A percentile compares a stretch with the other conserved stretches of the same genome.
Evolutionary conservation across 2,329 filamentous ascomycete genomes (phyloP).

Genomic region (Neofusicoccum sp.): DNA sequence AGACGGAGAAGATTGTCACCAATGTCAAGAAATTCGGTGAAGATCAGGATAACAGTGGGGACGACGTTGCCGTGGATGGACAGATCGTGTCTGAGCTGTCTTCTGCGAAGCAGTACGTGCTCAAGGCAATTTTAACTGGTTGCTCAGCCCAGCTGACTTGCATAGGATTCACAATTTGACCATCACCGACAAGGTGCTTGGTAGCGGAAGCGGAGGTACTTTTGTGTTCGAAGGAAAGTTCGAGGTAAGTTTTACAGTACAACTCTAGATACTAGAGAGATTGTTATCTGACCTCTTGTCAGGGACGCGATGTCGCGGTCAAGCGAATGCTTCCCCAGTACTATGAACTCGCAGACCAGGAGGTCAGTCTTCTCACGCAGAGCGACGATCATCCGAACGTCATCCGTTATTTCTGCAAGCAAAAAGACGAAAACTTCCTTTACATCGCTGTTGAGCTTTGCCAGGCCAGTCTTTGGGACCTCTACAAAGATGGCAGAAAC

Average conservation of each 20-base stretch:
- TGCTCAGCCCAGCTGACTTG: not conserved
- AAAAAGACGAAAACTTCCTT: constrained; percentile 82
- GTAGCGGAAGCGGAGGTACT: constrained; percentile 91
- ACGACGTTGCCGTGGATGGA: constrained; percentile 34
- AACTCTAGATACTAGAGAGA: not conserved
- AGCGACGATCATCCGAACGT: constrained; percentile 97
- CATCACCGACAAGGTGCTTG: constrained; percentile 61
- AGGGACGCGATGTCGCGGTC: constrained; percentile 84
- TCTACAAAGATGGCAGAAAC: constrained; percentile 65
- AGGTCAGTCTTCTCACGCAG: constrained; percentile 84
- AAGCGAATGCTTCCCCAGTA: constrained; percentile 97
- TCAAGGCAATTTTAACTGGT: not conserved
- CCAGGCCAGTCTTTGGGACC: constrained; percentile 87
- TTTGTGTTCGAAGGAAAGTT: constrained; percentile 94
- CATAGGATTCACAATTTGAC: constrained; percentile 56
- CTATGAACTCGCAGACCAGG: constrained; percentile 91
- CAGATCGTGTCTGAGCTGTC: constrained; percentile 29
- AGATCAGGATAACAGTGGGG: constrained; percentile 26
- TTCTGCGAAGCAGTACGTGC: constrained; percentile 43
- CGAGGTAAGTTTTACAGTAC: constrained; percentile 50
- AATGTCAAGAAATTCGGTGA: constrained; percentile 39
- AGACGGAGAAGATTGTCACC: constrained; percentile 39
- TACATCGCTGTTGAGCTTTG: constrained; percentile 96
- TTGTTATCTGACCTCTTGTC: not conserved
- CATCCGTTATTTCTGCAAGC: constrained; percentile 92